Evolutionary conservation across 306 rosid species (phyloP), one percentile per base, ranked within the genome.

Genomic region (Rosa persica): DNA sequence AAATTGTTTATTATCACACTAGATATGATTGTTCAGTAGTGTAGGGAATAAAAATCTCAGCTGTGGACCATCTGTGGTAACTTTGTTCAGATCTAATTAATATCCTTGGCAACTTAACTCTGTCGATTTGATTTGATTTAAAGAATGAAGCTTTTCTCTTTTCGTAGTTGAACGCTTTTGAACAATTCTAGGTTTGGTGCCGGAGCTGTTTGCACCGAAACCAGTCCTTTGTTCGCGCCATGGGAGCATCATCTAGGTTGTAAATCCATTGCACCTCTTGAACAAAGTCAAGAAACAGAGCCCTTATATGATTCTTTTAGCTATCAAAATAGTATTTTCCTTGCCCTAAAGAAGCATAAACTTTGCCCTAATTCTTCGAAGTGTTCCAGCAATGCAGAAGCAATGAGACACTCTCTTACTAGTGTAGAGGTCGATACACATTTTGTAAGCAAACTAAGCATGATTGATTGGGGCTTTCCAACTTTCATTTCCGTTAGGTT

Each of bases 1-100:
- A 72, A 19, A 65, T 80, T 72, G 79, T 77, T 72, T 69, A 8
- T 47, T 38, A 12, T 72, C 49, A 23, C 61, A 30, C 44, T 43
- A 52, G 75, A n/a, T 77, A 34, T 44, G 72, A 52, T 57, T 77
- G 65, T 73, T 77, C 19, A 66, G 55, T 69, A 73, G 43, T 51
- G 48, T 2, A 71, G 46, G 71, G 69, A 81, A 73, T 81, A 84
- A 81, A 44, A n/a, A 69, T 27, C 40, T n/a, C 27, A 36, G 61
- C 39, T 51, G 66, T 39, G 8, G 48, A 27, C 23, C 46, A 38
- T 38, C 5, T 74, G 55, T 58, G 27, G 12, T 40, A 2, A 58
- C 68, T 23, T 52, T 19, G 48, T 73, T 73, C 27, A 22, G 62
- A 60, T 74, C 57, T 30, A 15, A 42, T 74, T 60, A 23, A 42